Evolutionary conservation across 768 basidiomycete species (phyloP).

Genomic region (Hericium erinaceus): DNA sequence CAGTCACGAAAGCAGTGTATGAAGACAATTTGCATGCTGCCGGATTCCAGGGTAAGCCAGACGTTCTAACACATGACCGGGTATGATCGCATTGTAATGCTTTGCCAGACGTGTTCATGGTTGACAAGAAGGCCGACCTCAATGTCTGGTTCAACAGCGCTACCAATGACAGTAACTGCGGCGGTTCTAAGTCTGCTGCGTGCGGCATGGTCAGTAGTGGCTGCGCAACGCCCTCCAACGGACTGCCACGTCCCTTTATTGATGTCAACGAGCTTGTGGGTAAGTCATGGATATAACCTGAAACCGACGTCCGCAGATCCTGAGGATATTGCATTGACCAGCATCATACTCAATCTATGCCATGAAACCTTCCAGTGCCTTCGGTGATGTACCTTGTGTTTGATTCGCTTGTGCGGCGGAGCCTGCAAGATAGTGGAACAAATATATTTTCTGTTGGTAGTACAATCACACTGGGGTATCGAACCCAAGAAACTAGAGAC

Average conservation of each 20-base stretch:
- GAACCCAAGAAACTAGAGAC: too few relatives aligned
- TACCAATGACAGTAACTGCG: neutral
- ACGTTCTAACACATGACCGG: too few relatives aligned
- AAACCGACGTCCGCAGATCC: constrained; percentile 33
- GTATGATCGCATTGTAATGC: neutral
- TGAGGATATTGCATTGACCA: constrained; percentile 28
- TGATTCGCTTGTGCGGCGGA: too few relatives aligned
- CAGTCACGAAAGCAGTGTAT: constrained; percentile 32
- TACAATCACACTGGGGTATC: too few relatives aligned
- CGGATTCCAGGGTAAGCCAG: neutral
- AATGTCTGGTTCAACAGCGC: neutral
- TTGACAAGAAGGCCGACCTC: neutral
- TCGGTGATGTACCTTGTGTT: too few relatives aligned
- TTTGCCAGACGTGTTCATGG: neutral
- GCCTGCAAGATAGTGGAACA: too few relatives aligned
- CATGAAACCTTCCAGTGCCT: neutral
- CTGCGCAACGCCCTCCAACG: neutral
- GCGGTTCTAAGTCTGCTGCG: neutral
- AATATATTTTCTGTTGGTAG: too few relatives aligned
- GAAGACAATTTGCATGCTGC: neutral
- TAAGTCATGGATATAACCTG: neutral
- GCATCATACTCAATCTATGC: neutral
- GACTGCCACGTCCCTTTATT: neutral
- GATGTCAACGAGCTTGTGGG: neutral
- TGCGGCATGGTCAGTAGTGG: neutral